Conservation (phyloP, 2,329 filamentous ascomycete species). For the Phoma sp. region DNA sequence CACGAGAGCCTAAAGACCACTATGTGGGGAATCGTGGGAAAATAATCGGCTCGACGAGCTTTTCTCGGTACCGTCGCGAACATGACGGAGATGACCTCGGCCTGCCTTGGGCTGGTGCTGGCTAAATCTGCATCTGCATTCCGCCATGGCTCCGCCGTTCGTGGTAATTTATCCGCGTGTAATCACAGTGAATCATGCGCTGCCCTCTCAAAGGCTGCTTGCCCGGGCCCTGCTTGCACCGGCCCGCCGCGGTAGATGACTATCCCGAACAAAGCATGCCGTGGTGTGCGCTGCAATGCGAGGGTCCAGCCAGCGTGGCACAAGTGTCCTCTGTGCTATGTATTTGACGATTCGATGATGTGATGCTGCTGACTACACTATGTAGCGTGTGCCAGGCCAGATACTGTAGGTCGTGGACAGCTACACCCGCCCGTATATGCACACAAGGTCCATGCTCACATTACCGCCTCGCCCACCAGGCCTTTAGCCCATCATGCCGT, state of each 20-base stretch:
- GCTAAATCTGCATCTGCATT: neutral
- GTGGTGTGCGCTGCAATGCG: neutral
- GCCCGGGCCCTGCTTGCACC: neutral
- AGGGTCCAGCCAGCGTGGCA: neutral
- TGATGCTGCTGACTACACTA: conserved; percentile 1
- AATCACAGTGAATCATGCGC: neutral
- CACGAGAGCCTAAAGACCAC: conserved; percentile 1
- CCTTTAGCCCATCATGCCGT: conserved; percentile 30
- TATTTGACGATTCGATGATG: neutral
- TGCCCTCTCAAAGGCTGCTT: neutral
- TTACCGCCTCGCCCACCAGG: neutral
- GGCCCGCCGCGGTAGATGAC: neutral
- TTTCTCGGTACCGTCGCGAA: conserved; percentile 11
- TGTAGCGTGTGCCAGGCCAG: neutral
- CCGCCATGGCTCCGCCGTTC: neutral
- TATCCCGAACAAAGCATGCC: neutral
- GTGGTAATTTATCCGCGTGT: conserved; percentile 16
- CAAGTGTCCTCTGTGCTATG: conserved; percentile 3
- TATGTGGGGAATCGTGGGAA: conserved; percentile 13
- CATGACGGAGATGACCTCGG: conserved; percentile 14
- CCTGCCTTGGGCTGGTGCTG: neutral
- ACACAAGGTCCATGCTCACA: neutral
- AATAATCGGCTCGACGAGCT: conserved; percentile 5
- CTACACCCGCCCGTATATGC: neutral
- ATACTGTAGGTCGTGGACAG: too few relatives aligned